Evolutionary conservation across 139 green algal genomes (phyloP), one percentile per base, ranked within the genome.

Genomic region (Auxenochlorella pyrenoidosa): DNA sequence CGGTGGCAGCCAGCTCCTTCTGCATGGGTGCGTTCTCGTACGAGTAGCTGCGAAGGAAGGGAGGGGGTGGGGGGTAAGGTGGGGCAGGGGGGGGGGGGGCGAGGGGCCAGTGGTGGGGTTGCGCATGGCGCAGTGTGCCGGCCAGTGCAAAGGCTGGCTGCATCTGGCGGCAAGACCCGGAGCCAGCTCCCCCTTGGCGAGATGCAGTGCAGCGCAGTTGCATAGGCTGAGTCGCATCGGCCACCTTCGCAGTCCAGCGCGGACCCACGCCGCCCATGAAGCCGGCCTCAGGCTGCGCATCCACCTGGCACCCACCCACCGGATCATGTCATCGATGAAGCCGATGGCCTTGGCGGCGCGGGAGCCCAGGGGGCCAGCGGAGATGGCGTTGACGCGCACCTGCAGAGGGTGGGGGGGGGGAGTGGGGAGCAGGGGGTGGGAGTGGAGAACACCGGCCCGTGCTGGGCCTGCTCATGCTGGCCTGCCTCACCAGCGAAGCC

Each of bases 311-410:
- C 3, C 2, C 30, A 40, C 90, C 41, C 90, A 99, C 93, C 93
- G 93, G 94, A 99, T 99, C 98, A 99, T 99, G 88, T 98, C 95
- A 87, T 99, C 98, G 80, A 99, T 99, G 95, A 99, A 99, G 72
- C 98, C 98, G 75, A 99, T 99, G 59, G 98, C 98, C 90, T 97
- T 98, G 77, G 98, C 98, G 30, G 98, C 98, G 32, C 98, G 92
- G 80, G 93, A 97, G 71, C 98, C 96, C 86, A 99, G 93, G 0
- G 98, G 98, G 3, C 98, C 98, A n/a, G 96, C 96, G 68, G 92
- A 97, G 89, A 98, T 98, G 87, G 93, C 94, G 92, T 97, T 96
- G 28, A 95, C 92, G 34, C 96, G 90, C n/a, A 98, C 32, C 68
- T 75, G 68, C 66, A 78, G 38, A 2, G 71, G 70, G n/a, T 15